Evolutionary conservation across 1,284 basidiomycete genomes (phyloP), one percentile per base, ranked within the genome.

Genomic region (Microstroma glucosiphilum): DNA sequence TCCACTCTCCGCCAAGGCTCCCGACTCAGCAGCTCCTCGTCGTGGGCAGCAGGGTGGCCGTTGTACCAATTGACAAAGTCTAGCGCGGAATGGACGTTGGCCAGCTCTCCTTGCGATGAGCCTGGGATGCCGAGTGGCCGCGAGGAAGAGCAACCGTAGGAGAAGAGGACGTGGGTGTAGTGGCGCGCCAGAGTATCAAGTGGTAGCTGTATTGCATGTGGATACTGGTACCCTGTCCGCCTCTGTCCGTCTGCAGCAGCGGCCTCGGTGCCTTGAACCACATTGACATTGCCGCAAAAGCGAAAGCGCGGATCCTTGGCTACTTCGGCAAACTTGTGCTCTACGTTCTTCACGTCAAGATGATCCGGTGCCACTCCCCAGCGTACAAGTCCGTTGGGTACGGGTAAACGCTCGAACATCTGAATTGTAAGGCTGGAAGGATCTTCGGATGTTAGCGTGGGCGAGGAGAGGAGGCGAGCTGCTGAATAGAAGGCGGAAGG

Each of bases 261-360:
- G 43, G n/a, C 43, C 15, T 9, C 43, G n/a, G 40, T 40, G 57
- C 58, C 40, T 7, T 63, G 25, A 0, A 84, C 86, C 56, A 97
- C 81, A 62, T 89, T 87, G 49, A 96, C 88, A 74, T 97, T 97
- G 55, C 96, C 96, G 77, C 94, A 94, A 82, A 93, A 79, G 11
- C 68, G 63, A 49, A 79, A 62, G 23, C 76, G 63, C 1, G 74
- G 66, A 56, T 78, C 75, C 6, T 64, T 61, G 0, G 72, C 70
- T 23, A 77, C 71, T 87, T 49, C 30, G 7, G 92, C 90, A 70
- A 98, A 99, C 80, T 96, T 97, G 82, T 96, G 86, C 53, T 90
- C 91, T 80, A 93, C 96, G 79, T 99, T 99, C 92, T 96, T 98
- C 76, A 98, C 94, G 82, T 98, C 94, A 0, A 94, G 92, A 80